phyloP scores from a whole-genome alignment of 129 eudicot species.

The Flaveria brownii region DNA sequence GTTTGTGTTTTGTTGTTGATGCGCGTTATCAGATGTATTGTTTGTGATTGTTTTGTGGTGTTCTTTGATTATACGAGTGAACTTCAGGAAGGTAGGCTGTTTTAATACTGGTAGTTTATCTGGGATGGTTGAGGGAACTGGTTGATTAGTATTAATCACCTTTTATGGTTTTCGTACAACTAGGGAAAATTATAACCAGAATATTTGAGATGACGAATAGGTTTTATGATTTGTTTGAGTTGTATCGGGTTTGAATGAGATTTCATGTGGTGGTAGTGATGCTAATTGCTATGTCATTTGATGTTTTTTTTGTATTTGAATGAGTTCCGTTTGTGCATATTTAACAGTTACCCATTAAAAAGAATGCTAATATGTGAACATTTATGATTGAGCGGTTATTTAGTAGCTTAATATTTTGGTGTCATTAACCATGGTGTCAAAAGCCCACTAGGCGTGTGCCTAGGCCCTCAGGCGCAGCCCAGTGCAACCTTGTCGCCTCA shows the following conservation, averaged over 20 bases:
- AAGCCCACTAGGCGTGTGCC: no score
- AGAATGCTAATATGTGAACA: background rate
- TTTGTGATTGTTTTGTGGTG: background rate
- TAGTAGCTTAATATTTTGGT: no score
- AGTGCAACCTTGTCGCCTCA: no score
- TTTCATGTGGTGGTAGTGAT: background rate
- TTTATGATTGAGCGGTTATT: background rate
- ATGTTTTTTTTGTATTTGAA: background rate
- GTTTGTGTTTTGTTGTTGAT: background rate
- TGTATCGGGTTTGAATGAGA: background rate
- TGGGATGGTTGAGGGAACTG: slow-evolving; percentile 1
- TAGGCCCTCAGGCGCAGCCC: no score
- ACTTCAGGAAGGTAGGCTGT: background rate
- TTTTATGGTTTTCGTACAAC: background rate
- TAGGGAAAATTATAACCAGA: background rate
- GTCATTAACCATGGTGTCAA: no score
- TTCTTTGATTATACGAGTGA: background rate
- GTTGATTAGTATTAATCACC: background rate
- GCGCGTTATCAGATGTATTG: background rate
- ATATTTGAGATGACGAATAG: background rate
- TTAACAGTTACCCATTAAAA: background rate
- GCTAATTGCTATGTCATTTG: background rate
- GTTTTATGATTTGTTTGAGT: slow-evolving; percentile 2
- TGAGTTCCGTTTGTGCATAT: background rate
- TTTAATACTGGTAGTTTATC: background rate